A percentile compares a stretch with the other conserved stretches of the same genome.
Evolutionary conservation across 352 stramenopile genomes (phyloP).

Genomic region (Phytophthora fragariae): DNA sequence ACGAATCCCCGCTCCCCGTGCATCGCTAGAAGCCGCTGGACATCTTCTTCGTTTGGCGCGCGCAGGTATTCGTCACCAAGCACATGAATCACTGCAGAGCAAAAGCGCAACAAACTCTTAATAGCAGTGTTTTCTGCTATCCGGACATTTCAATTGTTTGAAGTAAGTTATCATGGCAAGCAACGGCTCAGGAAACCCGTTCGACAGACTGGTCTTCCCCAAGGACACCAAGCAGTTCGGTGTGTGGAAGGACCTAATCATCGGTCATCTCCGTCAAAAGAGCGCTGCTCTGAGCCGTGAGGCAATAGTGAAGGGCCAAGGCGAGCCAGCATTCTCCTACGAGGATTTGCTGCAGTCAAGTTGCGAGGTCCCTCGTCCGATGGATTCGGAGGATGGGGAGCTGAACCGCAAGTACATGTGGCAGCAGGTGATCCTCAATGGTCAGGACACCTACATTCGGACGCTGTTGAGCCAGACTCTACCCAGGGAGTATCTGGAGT

Average conservation of each 20-base stretch:
- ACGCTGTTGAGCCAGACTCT: conserved; percentile 1
- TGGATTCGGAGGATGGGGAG: neutral
- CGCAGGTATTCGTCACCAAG: too few species aligned
- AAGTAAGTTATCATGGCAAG: too few species aligned
- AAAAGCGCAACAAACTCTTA: too few species aligned
- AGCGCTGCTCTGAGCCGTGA: neutral
- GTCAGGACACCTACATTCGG: conserved; percentile 12
- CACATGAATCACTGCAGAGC: too few species aligned
- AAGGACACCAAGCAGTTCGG: neutral
- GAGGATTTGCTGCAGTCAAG: neutral
- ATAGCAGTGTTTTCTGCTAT: too few species aligned
- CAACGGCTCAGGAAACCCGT: neutral
- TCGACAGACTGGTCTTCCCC: neutral
- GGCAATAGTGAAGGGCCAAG: neutral
- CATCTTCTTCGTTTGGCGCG: too few species aligned
- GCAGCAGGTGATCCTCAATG: conserved; percentile 2
- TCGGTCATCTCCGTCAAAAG: neutral
- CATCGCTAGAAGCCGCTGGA: too few species aligned
- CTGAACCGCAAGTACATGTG: neutral
- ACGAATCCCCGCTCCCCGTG: too few species aligned
- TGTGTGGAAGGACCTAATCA: neutral
- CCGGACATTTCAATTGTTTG: too few species aligned
- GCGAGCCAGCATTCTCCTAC: neutral
- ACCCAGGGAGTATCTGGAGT: neutral
- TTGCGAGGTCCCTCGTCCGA: neutral